These are phyloP conservation scores for Podosphaera fusca DNA, from an alignment of 2,329 filamentous ascomycete genomes.

Conservation along the genomic window DNA sequence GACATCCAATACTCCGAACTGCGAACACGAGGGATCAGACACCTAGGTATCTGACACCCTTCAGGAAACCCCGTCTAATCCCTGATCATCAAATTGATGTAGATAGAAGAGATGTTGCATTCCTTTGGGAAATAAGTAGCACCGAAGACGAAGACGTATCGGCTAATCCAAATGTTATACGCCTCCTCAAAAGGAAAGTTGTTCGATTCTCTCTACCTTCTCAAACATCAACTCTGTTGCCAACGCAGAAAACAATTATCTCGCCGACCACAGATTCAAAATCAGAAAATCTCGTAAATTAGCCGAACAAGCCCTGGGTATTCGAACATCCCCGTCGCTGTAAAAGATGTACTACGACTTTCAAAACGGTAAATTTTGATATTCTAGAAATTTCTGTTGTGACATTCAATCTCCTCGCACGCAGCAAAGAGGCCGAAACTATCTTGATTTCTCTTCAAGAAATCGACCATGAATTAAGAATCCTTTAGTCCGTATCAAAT, in stretches of 20 bases:
- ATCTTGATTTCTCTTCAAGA: background rate
- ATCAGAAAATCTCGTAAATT: background rate
- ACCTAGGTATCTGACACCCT: too few relatives aligned
- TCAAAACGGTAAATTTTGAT: background rate
- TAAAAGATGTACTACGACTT: background rate
- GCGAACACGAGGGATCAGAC: too few relatives aligned
- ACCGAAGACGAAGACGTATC: background rate
- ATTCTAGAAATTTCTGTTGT: background rate
- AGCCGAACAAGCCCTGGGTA: background rate
- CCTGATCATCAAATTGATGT: background rate
- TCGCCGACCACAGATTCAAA: background rate
- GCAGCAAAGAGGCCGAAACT: background rate
- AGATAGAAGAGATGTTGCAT: background rate
- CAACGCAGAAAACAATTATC: background rate
- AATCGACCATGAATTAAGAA: background rate
- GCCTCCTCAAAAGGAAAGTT: background rate
- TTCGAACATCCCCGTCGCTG: background rate
- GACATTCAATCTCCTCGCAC: background rate
- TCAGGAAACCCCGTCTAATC: background rate
- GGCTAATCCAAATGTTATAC: background rate
- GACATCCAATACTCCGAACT: too few relatives aligned
- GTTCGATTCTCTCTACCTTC: background rate
- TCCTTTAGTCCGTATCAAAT: background rate
- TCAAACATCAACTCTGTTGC: background rate
- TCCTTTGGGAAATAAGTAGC: background rate